Percentiles rank a stretch among this genome's conserved stretches.
phyloP scores from a whole-genome alignment of 345 rosid species.

The Gossypium ekmanianum region DNA sequence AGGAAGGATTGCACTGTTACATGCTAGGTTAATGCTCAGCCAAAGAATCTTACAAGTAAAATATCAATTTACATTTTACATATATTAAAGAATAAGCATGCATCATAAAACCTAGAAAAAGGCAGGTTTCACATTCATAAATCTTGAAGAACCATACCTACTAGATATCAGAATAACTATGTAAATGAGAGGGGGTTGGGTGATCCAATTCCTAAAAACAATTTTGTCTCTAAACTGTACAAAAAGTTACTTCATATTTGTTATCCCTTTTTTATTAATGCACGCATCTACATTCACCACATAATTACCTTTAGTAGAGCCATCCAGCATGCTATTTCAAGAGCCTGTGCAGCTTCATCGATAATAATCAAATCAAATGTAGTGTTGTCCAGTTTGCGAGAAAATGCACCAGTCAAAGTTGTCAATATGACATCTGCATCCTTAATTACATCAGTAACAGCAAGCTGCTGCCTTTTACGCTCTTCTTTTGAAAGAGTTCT shows the following conservation, averaged over 20 bases:
- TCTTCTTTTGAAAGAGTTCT: constrained; percentile 81
- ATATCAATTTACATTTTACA: constrained; percentile 1
- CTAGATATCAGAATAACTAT: neutral
- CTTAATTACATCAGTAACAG: constrained; percentile 84
- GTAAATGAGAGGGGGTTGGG: neutral
- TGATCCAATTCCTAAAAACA: neutral
- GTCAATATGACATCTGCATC: constrained; percentile 76
- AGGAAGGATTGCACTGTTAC: neutral
- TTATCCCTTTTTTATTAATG: neutral
- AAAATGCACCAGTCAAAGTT: constrained; percentile 81
- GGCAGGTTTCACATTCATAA: neutral
- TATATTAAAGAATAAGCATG: neutral
- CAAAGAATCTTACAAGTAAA: neutral
- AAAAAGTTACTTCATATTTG: neutral
- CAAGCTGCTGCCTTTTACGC: constrained; percentile 94
- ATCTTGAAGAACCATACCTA: neutral
- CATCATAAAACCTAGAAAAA: neutral
- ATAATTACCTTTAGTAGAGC: constrained; percentile 69
- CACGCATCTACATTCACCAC: neutral
- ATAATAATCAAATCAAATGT: constrained; percentile 90
- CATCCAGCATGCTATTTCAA: constrained; percentile 96
- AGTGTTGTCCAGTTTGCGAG: constrained; percentile 63
- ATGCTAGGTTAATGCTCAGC: neutral
- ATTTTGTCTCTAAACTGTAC: neutral
- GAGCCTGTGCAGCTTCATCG: constrained; percentile 99